Base-by-base conservation (phyloP, 2,329 filamentous ascomycete genomes). In the Diaporthe vexans region DNA sequence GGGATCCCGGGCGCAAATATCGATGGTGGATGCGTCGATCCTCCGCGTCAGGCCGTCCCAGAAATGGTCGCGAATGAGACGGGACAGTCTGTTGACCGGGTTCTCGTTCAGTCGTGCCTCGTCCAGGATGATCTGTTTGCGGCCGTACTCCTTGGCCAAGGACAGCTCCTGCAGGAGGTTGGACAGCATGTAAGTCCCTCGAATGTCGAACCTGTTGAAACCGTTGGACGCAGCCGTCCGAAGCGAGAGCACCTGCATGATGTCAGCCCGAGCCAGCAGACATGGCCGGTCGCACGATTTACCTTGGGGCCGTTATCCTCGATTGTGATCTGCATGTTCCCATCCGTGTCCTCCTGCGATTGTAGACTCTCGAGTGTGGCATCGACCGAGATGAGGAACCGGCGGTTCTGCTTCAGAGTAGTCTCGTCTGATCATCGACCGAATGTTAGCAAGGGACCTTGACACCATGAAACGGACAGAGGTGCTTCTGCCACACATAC, bases 311-410 rank as follows among this genome's bases (percentile, higher is more conserved):
- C 97, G 77, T 91, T 90, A 84, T 99, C 97, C 81, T 98, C 97
- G 79, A 98, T 97, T 40, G 97, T 99, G 82, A 99, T 99, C 83
- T 98, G 95, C 88, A 95, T 94, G 83, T 99, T 98, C 73, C 91
- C 88, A 84, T 99, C 95, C 40, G 95, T 97, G 81, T 99, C 97
- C 83, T 99, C 97, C 78, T 96, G 93, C 51, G 91, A 91, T 76
- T 95, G 88, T 58, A 99, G 88, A 74, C 90, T 92, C 80, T 95
- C 89, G 73, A 98, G 88, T 0, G 95, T 98, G 29, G 91, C 87
- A 65, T 97, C 93, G 79, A 98, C 95, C 79, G 97, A 91, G 82
- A 98, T 92, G 51, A 97, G 89, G 83, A 97, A 98, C 78, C 93
- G 93, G 76, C 94, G 94, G 74, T 84, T 83, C 73, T 93, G 91